Evolutionary conservation across 2,329 filamentous ascomycete genomes (phyloP), one percentile per base, ranked within the genome.

Genomic region (Hortaea sp.): DNA sequence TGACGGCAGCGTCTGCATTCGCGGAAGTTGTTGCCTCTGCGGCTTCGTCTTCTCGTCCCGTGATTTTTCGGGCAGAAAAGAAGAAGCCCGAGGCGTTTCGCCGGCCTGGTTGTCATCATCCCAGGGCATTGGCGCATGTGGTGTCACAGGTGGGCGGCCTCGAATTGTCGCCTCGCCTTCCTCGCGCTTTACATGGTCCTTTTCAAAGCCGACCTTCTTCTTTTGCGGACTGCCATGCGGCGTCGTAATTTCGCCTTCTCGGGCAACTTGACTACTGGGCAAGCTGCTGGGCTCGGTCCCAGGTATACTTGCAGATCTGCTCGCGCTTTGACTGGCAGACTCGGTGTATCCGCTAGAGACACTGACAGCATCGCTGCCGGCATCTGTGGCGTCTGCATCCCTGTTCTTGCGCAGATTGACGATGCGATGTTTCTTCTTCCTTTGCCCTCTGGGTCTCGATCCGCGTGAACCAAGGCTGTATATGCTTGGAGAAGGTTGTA

Each of bases 401-500:
- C 47, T 46, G 28, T 55, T 77, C 50, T 76, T 79, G n/a, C 87
- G 77, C 10, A 94, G 71, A 59, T 94, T 88, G 49, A 94, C 85
- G 10, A 94, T 82, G 13, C 87, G 76, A 48, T 79, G 87, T 76
- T 90, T 94, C 72, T 86, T 85, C 69, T 86, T 90, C 45, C 85
- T 78, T 31, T 78, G 74, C 20, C 75, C 73, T 50, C 79, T 76
- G 3, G 80, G 69, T 53, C 84, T 78, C 39, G 75, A 69, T 41
- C 77, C 71, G 44, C 74, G 75, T 3, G 77, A 72, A 13, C 81
- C 81, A 6, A 87, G 70, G 10, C 77, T 76, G 34, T 70, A 66
- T 1, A 59, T 49, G 1, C 60, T 62, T 6, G 60, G 51, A 30
- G 77, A 74, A 0, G 84, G 82, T 49, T 76, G 72, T 49, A 81